These are phyloP conservation scores for Aspergillus cristatus DNA, from an alignment of 495 filamentous ascomycete species.

Conservation along the genomic window DNA sequence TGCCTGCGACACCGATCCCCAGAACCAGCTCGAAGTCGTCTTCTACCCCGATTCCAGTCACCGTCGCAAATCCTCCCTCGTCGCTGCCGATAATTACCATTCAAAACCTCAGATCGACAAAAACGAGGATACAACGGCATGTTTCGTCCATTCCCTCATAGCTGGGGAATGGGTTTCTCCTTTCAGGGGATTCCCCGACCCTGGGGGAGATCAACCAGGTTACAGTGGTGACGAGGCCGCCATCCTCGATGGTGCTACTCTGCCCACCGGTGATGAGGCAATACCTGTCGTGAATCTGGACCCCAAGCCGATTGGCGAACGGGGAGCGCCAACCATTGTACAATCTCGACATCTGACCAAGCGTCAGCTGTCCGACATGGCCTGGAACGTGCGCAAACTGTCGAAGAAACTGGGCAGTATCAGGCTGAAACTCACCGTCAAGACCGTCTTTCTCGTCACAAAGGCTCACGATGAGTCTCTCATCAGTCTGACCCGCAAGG, in stretches of 20 bases:
- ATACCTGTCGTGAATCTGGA: conserved; percentile 13
- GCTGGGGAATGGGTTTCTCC: conserved; percentile 39
- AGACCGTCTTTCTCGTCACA: conserved; percentile 77
- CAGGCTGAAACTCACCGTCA: conserved; percentile 67
- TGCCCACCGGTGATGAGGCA: conserved; percentile 13
- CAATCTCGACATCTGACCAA: conserved; percentile 75
- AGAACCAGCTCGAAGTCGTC: conserved; percentile 49
- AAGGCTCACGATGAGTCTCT: conserved; percentile 80
- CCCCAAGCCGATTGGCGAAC: conserved; percentile 13
- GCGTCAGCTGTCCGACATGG: conserved; percentile 89
- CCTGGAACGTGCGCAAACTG: conserved; percentile 84
- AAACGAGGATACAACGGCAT: conserved; percentile 51
- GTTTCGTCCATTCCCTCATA: conserved; percentile 77
- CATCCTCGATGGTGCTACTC: conserved; percentile 12
- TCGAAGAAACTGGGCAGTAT: conserved; percentile 76
- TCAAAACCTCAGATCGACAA: conserved; percentile 29
- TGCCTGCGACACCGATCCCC: conserved; percentile 34
- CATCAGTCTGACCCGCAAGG: conserved; percentile 66
- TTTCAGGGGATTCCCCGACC: not conserved
- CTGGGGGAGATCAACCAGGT: conserved; percentile 25
- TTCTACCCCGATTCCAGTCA: conserved; percentile 63
- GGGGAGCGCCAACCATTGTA: conserved; percentile 19
- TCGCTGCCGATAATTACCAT: conserved; percentile 43
- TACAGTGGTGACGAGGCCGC: conserved; percentile 13
- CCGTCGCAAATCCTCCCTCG: conserved; percentile 79